These are phyloP conservation scores for Helenozyma rhizophorensis DNA, from an alignment of 805 yeast species.

Conservation along the genomic window DNA sequence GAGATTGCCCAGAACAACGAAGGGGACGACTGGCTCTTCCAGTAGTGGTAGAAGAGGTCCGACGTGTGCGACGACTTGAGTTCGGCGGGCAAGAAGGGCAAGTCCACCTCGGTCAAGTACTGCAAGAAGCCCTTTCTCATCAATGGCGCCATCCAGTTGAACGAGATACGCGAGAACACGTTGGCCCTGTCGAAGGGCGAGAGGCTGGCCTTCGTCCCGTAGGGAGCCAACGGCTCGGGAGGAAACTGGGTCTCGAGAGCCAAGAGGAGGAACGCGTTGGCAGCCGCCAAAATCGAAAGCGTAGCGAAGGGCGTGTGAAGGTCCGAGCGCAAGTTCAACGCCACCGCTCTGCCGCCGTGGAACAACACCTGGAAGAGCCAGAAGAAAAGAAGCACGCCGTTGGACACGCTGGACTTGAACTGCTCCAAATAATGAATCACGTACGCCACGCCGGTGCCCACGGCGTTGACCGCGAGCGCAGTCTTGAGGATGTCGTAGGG, in stretches of 20 bases:
- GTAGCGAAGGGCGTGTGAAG: constrained; percentile 17
- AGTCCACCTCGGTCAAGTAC: constrained; percentile 54
- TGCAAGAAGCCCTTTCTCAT: constrained; percentile 73
- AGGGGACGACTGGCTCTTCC: constrained; percentile 55
- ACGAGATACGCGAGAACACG: constrained; percentile 71
- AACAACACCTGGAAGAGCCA: constrained; percentile 62
- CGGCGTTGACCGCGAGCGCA: constrained; percentile 24
- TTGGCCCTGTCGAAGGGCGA: constrained; percentile 32
- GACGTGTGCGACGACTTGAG: constrained; percentile 55
- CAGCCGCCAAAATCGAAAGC: constrained; percentile 28
- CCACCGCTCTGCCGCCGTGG: constrained; percentile 42
- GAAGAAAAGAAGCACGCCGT: constrained; percentile 63
- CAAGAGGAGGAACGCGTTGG: constrained; percentile 39
- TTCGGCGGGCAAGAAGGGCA: constrained; percentile 72
- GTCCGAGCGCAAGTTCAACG: constrained; percentile 34
- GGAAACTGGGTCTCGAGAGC: constrained; percentile 41
- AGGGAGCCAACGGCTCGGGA: constrained; percentile 16
- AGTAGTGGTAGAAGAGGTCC: constrained; percentile 46
- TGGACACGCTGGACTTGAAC: constrained; percentile 59
- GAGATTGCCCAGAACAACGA: constrained; percentile 59
- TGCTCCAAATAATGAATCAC: constrained; percentile 69
- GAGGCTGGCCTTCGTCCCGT: constrained; percentile 2
- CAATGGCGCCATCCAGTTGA: constrained; percentile 86
- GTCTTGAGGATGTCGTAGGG: constrained; percentile 19
- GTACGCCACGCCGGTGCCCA: constrained; percentile 48